A percentile compares a stretch with the other conserved stretches of the same genome.
These are phyloP conservation scores for Cystobasidium ongulense DNA, from an alignment of 768 basidiomycete species.

Conservation along the genomic window DNA sequence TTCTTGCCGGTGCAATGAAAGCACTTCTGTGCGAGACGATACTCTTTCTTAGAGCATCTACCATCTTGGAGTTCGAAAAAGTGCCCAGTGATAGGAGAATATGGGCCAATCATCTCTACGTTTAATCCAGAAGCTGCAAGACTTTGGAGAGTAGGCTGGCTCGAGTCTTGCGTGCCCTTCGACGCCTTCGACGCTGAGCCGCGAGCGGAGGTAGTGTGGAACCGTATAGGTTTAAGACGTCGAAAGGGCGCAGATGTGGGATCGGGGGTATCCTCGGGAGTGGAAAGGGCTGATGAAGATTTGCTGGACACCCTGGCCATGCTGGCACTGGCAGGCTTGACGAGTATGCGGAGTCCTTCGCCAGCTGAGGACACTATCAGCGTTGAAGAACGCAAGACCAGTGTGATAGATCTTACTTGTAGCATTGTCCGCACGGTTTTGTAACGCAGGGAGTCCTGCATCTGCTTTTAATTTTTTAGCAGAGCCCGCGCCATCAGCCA, in stretches of 20 bases:
- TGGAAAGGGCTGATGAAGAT: background rate
- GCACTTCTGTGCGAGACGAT: background rate
- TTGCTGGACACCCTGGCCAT: background rate
- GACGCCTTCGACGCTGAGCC: background rate
- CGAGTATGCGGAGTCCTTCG: background rate
- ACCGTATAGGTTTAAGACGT: background rate
- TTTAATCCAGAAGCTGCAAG: background rate
- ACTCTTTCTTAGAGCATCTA: constrained; percentile 2
- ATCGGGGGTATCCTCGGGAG: background rate
- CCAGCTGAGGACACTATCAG: background rate
- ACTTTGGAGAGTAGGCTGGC: no score
- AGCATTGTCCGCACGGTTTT: background rate
- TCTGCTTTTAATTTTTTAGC: background rate
- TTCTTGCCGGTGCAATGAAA: background rate
- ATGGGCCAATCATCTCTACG: background rate
- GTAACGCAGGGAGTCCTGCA: background rate
- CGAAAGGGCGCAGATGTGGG: background rate
- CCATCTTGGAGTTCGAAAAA: constrained; percentile 4
- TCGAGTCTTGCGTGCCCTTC: background rate
- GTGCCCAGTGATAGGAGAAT: background rate
- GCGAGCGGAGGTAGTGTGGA: background rate
- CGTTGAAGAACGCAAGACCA: background rate
- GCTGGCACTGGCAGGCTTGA: background rate
- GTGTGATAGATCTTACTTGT: background rate
- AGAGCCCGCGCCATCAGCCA: background rate